phyloP scores from a whole-genome alignment of 768 basidiomycete genomes.

The Tylopilus subfusipes region DNA sequence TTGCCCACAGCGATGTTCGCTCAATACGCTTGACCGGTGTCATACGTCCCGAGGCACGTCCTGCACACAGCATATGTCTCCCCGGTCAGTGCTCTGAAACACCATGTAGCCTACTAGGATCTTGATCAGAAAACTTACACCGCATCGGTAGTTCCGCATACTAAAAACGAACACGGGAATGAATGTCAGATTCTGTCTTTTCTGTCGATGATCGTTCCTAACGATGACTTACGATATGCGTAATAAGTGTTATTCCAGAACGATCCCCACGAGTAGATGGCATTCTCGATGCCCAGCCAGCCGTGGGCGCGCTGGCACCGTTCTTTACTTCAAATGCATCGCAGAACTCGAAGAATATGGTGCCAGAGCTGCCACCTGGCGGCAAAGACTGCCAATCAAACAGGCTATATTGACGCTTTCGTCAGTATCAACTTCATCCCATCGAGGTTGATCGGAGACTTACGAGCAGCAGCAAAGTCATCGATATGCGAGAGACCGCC shows the following conservation, averaged over 20 bases:
- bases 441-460: slow-evolving; percentile 14
- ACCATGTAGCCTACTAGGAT: neutral
- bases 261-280: slow-evolving; percentile 56
- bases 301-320: slow-evolving; percentile 40
- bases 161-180: slow-evolving; percentile 18
- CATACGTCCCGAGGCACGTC: slow-evolving; percentile 42
- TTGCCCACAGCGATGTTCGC: slow-evolving; percentile 58
- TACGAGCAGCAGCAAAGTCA: slow-evolving; percentile 60
- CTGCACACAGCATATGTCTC: slow-evolving; percentile 35
- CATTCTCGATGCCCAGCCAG: slow-evolving; percentile 62
- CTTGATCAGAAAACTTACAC: neutral
- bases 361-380: slow-evolving; percentile 42
- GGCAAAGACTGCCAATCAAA: slow-evolving; percentile 69
- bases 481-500: slow-evolving; percentile 55
- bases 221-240: slow-evolving; percentile 41
- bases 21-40: slow-evolving; percentile 40
- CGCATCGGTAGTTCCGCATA: slow-evolving; percentile 40
- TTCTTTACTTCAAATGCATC: slow-evolving; percentile 39
- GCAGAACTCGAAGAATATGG: slow-evolving; percentile 38
- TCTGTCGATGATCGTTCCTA: neutral
- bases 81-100: slow-evolving; percentile 36
- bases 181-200: neutral
- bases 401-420: slow-evolving; percentile 34
- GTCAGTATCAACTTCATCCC: slow-evolving; percentile 5
- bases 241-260: slow-evolving; percentile 55